Evolutionary conservation across 176 grass and related monocot species (phyloP), one percentile per base, ranked within the genome.

Genomic region (Oryza australiensis): DNA sequence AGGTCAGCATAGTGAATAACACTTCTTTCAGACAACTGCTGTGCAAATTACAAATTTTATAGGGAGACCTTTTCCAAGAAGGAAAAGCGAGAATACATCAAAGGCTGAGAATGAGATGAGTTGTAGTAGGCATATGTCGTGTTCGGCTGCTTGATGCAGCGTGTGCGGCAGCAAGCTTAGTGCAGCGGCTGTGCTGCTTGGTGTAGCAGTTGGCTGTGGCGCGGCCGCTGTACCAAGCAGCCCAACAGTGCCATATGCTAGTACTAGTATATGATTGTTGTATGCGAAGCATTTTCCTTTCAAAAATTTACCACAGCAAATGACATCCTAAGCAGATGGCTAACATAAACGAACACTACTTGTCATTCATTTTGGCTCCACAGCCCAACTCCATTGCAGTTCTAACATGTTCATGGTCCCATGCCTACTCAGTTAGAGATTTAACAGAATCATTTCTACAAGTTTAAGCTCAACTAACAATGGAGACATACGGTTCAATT

Each of bases 381-480:
- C 3, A 40, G 3, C 24, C 40, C 57, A 66, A 49, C 22, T 6
- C 27, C 9, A 46, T 22, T 63, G 66, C 0, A 3, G 43, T 37
- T n/a, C 66, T 41, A 49, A 64, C 29, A 40, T 53, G 66, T 75
- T 73, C 71, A 73, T 72, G 7, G 26, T 5, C 8, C 3, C 26
- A 22, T 51, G 7, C 43, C 15, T 74, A 33, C 16, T 12, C 28
- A 12, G 8, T n/a, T 33, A 0, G 8, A 53, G 32, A 6, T 32
- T 30, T 55, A 48, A 18, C 41, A 72, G 43, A 16, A 55, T 10
- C 45, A 74, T 33, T n/a, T 55, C 16, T 62, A 11, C 23, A 66
- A 29, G 45, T 28, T 82, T 82, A 26, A 82, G 20, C 18, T 45
- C 80, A 72, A 42, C 23, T 62, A 72, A 13, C 22, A 4, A 26